Evolutionary conservation across 495 filamentous ascomycete species (phyloP).

Genomic region (Hypoxylon lienhwacheense): DNA sequence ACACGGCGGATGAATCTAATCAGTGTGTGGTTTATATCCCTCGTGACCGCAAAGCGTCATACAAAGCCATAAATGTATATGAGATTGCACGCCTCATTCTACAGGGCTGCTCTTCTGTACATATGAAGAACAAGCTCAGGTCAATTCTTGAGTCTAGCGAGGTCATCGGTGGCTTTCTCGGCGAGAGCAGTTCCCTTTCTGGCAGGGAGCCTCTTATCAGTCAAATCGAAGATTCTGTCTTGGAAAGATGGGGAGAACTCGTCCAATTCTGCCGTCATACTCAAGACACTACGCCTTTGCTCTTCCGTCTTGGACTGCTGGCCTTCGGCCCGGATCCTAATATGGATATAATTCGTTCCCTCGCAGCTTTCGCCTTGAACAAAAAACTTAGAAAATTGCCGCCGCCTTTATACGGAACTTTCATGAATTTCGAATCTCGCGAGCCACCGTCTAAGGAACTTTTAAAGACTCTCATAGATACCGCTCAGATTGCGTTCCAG

Average conservation of each 20-base stretch:
- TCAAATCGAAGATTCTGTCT: constrained; percentile 41
- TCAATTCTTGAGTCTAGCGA: constrained; percentile 33
- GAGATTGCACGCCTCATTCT: constrained; percentile 39
- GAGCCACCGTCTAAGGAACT: constrained; percentile 34
- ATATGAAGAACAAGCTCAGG: constrained; percentile 27
- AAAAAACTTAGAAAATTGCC: constrained; percentile 31
- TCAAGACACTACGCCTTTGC: constrained; percentile 24
- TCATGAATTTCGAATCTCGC: constrained; percentile 38
- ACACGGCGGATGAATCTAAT: not conserved
- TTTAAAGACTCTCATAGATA: constrained; percentile 28
- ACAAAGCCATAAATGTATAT: constrained; percentile 33
- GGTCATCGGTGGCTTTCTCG: constrained; percentile 43
- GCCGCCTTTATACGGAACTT: constrained; percentile 36
- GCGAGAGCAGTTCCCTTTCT: constrained; percentile 11
- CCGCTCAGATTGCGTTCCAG: constrained; percentile 13
- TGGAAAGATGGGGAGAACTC: constrained; percentile 44
- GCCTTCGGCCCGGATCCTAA: constrained; percentile 30
- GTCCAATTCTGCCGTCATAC: constrained; percentile 37
- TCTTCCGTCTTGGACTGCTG: constrained; percentile 37
- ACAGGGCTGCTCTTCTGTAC: constrained; percentile 23
- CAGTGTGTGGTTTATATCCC: constrained; percentile 20
- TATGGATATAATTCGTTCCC: constrained; percentile 36
- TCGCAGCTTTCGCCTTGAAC: constrained; percentile 38
- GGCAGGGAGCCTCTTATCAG: constrained; percentile 36
- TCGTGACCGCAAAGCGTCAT: constrained; percentile 23